Evolutionary conservation across 2,329 filamentous ascomycete species (phyloP), one percentile per base, ranked within the genome.

Genomic region (Colletotrichum higginsianum): DNA sequence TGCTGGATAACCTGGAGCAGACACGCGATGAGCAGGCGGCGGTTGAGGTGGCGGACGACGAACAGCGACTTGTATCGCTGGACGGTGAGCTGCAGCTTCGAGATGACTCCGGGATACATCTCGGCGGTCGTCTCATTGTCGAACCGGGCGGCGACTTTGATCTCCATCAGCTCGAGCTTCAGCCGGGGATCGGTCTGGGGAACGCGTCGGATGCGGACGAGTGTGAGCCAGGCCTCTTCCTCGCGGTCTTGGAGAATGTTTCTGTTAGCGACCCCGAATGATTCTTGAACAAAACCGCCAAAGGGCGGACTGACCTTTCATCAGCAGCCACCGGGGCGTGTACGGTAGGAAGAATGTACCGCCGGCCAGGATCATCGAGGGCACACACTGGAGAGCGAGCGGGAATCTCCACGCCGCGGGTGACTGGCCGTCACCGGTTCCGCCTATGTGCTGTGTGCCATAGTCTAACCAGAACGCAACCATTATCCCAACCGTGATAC

Each of bases 1-100:
- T 88, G 87, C 67, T 90, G 88, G 75, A 90, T 90, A 75, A 90
- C 89, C 81, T 87, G 86, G 18, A 90, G 23, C 3, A 67, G 40
- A 8, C 47, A 61, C 15, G 65, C 65, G 21, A 67, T 88, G 7
- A 85, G 72, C 2, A 90, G 81, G 67, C 90, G 85, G 66, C 80
- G 75, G 0, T 78, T 75, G 3, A 70, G 72, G 66, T 82, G 78
- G 66, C 82, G 78, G 1, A 79, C 75, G 11, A 79, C 21, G 64
- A 78, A 81, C 16, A 82, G 75, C 13, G 74, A 67, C 2, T 79
- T 66, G 4, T 79, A 79, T 5, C 73, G 74, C 68, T 79, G 79
- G 3, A 55, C 15, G 0, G 65, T 47, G 5, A 67, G 56, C 3
- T 40, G 18, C 2, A 55, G 4, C 44, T 47, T 57, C 1, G 65